Evolutionary conservation across 2,329 filamentous ascomycete genomes (phyloP).

Genomic region (Fusarium duplospermum): DNA sequence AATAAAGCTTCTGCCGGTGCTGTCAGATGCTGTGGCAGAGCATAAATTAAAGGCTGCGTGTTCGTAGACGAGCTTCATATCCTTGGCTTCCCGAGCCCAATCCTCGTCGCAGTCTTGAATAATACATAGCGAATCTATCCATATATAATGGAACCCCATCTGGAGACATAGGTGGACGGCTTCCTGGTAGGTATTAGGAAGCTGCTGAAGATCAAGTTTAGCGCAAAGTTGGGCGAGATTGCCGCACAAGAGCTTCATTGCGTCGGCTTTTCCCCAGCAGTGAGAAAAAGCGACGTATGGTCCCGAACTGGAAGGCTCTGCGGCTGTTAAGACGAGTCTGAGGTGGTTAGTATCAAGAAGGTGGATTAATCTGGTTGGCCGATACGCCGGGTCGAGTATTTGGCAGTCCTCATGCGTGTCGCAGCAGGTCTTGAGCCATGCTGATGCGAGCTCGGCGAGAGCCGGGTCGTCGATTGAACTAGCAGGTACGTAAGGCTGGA

Average conservation of each 20-base stretch:
- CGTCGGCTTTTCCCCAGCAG: not conserved
- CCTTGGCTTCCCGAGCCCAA: not conserved
- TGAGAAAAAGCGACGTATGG: constrained; percentile 1
- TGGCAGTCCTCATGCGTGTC: not conserved
- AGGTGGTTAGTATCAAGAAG: not conserved
- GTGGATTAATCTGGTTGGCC: not conserved
- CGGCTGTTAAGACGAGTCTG: not conserved
- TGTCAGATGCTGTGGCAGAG: not conserved
- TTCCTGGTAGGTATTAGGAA: not conserved
- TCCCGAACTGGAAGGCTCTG: not conserved
- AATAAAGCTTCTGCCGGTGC: not conserved
- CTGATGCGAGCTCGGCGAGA: not conserved
- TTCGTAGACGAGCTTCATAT: not conserved
- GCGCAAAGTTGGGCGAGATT: not conserved
- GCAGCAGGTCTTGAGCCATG: not conserved
- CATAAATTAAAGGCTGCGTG: not conserved
- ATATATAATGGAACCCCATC: not conserved
- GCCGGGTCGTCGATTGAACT: not conserved
- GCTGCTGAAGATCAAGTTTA: not conserved
- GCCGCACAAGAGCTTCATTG: not conserved
- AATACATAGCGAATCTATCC: not conserved
- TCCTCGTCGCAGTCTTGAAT: not conserved
- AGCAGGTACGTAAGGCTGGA: not conserved
- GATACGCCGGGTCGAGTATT: not conserved
- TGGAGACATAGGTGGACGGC: not conserved